A percentile compares a stretch with the other conserved stretches of the same genome.
Evolutionary conservation across 2,329 filamentous ascomycete species (phyloP).

Genomic region (Stachybotrys elegans): DNA sequence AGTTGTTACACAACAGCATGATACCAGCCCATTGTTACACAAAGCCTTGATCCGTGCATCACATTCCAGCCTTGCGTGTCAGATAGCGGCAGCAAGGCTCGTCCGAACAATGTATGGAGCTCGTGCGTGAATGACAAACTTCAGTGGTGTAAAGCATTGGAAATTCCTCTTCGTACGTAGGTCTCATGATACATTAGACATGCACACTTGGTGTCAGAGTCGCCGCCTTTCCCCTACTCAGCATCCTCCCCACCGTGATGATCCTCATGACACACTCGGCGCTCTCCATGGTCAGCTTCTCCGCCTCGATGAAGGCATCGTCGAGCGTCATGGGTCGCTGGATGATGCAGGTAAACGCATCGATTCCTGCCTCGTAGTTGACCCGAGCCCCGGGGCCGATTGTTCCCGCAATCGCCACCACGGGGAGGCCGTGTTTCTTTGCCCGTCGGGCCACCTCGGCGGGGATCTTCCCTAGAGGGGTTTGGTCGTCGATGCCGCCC

Average conservation of each 20-base stretch:
- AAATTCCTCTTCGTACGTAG: too few relatives aligned
- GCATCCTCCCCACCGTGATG: constrained; percentile 23
- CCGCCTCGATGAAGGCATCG: constrained; percentile 23
- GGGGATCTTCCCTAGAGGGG: constrained; percentile 47
- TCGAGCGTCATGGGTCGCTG: constrained; percentile 24
- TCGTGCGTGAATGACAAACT: too few relatives aligned
- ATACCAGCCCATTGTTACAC: too few relatives aligned
- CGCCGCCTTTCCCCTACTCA: too few relatives aligned
- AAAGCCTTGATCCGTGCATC: too few relatives aligned
- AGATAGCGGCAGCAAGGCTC: too few relatives aligned
- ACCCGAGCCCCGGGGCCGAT: constrained; percentile 27
- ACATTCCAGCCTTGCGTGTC: too few relatives aligned
- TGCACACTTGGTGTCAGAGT: too few relatives aligned
- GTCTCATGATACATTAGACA: too few relatives aligned
- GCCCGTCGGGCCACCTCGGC: constrained; percentile 45
- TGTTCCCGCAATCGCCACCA: constrained; percentile 33
- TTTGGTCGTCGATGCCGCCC: constrained; percentile 47
- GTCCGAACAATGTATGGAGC: too few relatives aligned
- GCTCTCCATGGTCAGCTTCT: constrained; percentile 24
- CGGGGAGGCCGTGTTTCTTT: constrained; percentile 37
- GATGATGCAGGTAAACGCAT: constrained; percentile 27
- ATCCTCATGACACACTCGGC: constrained; percentile 28
- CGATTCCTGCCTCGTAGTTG: constrained; percentile 28
- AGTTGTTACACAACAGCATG: too few relatives aligned
- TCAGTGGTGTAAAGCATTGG: too few relatives aligned